These are phyloP conservation scores for Gossypium lobatum DNA, from an alignment of 441 rosid genomes.

Conservation along the genomic window DNA sequence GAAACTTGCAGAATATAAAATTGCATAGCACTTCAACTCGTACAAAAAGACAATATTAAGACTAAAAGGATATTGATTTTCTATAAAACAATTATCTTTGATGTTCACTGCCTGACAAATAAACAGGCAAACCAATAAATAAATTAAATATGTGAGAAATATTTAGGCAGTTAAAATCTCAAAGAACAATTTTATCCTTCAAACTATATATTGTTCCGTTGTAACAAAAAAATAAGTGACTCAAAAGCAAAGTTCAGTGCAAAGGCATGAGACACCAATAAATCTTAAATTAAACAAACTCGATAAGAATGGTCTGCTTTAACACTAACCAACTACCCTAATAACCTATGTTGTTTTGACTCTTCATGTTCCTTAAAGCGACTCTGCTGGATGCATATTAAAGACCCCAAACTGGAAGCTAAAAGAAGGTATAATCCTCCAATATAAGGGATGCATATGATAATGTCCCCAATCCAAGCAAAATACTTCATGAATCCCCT, in stretches of 20 bases:
- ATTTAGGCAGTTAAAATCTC: not conserved
- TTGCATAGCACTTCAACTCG: not conserved
- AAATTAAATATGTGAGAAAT: not conserved
- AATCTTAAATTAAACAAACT: not conserved
- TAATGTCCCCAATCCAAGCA: not conserved
- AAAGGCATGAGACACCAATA: not conserved
- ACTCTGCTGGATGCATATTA: not conserved
- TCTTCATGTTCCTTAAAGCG: not conserved
- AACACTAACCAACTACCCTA: not conserved
- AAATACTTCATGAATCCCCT: not conserved
- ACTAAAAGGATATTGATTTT: not conserved
- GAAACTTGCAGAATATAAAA: conserved; percentile 2
- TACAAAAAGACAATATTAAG: not conserved
- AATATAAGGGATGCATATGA: conserved; percentile 2
- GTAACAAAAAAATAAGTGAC: not conserved
- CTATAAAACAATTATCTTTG: not conserved
- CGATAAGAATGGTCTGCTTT: not conserved
- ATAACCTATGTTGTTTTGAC: conserved; percentile 4
- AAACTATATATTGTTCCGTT: not conserved
- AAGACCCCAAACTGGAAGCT: not conserved
- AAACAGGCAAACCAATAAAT: not conserved
- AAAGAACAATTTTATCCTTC: not conserved
- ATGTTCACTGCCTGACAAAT: not conserved
- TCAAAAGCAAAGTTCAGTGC: not conserved
- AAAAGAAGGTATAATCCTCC: not conserved